A percentile compares a stretch with the other conserved stretches of the same genome.
Evolutionary conservation across 2,329 filamentous ascomycete genomes (phyloP).

Genomic region (Lasiodiplodia gonubiensis): DNA sequence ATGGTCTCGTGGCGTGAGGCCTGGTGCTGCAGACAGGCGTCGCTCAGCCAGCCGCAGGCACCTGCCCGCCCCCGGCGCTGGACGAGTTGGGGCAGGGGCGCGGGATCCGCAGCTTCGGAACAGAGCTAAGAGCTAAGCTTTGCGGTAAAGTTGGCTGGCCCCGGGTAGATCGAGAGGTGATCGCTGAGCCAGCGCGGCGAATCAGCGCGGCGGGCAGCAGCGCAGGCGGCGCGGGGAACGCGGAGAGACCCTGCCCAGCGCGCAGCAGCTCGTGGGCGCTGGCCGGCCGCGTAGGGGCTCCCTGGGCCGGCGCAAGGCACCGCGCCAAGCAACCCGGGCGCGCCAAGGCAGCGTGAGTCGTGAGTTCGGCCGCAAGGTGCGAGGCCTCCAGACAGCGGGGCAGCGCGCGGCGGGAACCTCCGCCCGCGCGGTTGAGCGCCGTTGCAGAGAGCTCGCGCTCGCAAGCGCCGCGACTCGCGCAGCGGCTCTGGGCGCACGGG

Average conservation of each 20-base stretch:
- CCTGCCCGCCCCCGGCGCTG: not conserved
- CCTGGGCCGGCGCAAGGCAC: slow-evolving; percentile 1
- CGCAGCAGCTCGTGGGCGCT: slow-evolving; percentile 7
- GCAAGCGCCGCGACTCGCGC: not conserved
- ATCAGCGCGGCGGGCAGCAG: slow-evolving; percentile 6
- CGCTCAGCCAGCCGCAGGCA: slow-evolving; percentile 21
- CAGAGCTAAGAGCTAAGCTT: slow-evolving; percentile 24
- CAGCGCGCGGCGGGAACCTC: not conserved
- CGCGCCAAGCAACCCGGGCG: slow-evolving; percentile 2
- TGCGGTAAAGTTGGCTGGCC: slow-evolving; percentile 19
- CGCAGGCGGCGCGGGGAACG: slow-evolving; percentile 8
- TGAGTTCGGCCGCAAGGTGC: slow-evolving; percentile 18
- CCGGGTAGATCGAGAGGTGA: slow-evolving; percentile 24
- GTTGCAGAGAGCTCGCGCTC: not conserved
- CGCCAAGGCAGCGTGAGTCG: slow-evolving; percentile 24
- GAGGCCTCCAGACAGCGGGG: not conserved
- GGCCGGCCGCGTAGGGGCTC: not conserved
- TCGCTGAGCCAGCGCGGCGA: slow-evolving; percentile 15
- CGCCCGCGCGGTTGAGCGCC: slow-evolving; percentile 9
- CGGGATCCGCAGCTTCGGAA: slow-evolving; percentile 20
- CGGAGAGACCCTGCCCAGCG: slow-evolving; percentile 14
- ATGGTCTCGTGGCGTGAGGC: slow-evolving; percentile 4
- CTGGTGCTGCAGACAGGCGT: not conserved
- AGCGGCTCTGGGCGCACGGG: slow-evolving; percentile 11
- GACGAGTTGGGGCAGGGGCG: slow-evolving; percentile 3